Percentiles rank a stretch among this genome's conserved stretches.
These are phyloP conservation scores for Albugo candida DNA, from an alignment of 352 stramenopile genomes.

Conservation along the genomic window DNA sequence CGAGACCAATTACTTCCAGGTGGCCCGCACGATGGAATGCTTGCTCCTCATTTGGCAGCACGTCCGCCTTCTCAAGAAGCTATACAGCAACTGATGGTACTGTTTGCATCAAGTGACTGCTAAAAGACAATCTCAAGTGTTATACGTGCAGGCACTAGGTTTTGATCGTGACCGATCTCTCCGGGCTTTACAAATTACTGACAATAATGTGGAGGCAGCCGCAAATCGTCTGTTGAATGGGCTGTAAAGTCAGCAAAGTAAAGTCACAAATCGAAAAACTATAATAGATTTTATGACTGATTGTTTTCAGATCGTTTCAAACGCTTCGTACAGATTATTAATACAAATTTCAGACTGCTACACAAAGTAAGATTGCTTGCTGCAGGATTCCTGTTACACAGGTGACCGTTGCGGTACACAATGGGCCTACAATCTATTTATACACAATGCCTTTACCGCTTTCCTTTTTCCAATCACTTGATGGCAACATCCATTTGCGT, in stretches of 20 bases:
- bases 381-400: no score
- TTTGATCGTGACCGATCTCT: slow-evolving; percentile 54
- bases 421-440: no score
- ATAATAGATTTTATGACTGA: no score
- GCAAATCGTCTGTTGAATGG: slow-evolving; percentile 69
- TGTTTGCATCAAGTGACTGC: slow-evolving; percentile 3
- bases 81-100: slow-evolving; percentile 62
- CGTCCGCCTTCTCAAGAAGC: slow-evolving; percentile 39
- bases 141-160: slow-evolving; percentile 23
- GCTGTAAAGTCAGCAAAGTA: slow-evolving; percentile 12
- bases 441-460: no score
- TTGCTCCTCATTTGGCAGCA: neutral
- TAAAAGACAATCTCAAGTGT: slow-evolving; percentile 5
- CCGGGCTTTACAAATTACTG: slow-evolving; percentile 40
- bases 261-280: no score
- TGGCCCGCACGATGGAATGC: neutral
- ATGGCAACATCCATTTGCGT: no score
- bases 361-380: no score
- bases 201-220: slow-evolving; percentile 77
- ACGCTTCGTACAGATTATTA: no score
- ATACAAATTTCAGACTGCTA: no score
- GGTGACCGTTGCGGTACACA: no score
- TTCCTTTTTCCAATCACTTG: no score
- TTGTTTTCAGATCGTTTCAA: no score
- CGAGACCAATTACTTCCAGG: slow-evolving; percentile 45